Evolutionary conservation across 2,329 filamentous ascomycete genomes (phyloP), one percentile per base, ranked within the genome.

Genomic region (Sporothrix brasiliensis): DNA sequence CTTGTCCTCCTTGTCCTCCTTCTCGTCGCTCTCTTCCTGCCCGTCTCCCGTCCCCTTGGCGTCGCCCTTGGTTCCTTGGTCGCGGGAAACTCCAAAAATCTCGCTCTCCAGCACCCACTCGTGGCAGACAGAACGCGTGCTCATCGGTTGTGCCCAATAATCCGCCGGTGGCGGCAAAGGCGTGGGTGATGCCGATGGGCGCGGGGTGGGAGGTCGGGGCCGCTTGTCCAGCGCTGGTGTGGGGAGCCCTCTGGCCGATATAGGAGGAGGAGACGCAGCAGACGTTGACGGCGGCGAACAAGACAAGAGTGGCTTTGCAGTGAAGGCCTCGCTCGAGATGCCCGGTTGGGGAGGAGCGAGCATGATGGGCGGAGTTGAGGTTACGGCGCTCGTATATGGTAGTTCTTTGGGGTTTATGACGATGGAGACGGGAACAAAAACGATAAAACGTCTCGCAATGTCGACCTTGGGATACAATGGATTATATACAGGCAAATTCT

Each of bases 101-200:
- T 61, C 56, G 56, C 56, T 61, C 16, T 61, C 56, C 56, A 61
- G 5, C 3, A 44, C 34, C 56, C 56, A 61, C n/a, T 61, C 56
- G n/a, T 21, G 4, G 34, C 39, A 41, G 10, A 6, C 19, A 2
- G 56, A 44, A 10, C 34, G 39, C n/a, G 21, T 44, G 11, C 14
- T 44, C 6, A 4, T 24, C 11, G 41, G 14, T 4, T 14, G 41
- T 3, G 41, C 1, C 41, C 41, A 44, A 44, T 44, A 5, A 13
- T 44, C 14, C 13, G 2, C 4, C 11, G 41, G 41, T 9, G 41
- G 41, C 41, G 7, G 41, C 41, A 13, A 9, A 44, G 41, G 41
- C 4, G 11, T 13, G 41, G 41, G 41, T 1, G 11, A 13, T 16
- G 41, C 1, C 3, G 11, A 9, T 44, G 41, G 41, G 2, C 14